Evolutionary conservation across 2,329 filamentous ascomycete species (phyloP).

Genomic region (Fusarium subtropicale): DNA sequence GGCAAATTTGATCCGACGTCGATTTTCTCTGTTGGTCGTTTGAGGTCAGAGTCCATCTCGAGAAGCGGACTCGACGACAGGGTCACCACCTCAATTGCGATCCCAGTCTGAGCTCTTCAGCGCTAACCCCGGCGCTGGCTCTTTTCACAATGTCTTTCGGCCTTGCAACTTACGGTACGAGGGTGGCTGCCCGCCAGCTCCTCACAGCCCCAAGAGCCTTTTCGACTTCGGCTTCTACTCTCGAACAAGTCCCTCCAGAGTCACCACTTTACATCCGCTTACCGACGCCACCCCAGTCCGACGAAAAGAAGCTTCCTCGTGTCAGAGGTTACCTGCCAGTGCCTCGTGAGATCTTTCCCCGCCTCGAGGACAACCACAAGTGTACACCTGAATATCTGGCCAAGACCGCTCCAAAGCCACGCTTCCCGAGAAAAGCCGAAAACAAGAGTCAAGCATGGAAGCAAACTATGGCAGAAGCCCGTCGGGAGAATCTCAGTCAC

Average conservation of each 20-base stretch:
- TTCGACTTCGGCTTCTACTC: conserved; percentile 52
- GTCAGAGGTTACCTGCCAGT: conserved; percentile 85
- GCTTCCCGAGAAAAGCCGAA: conserved; percentile 53
- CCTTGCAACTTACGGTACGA: conserved; percentile 42
- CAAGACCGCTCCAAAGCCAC: conserved; percentile 67
- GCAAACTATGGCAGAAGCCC: conserved; percentile 75
- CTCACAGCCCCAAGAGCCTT: conserved; percentile 48
- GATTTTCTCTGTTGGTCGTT: conserved; percentile 42
- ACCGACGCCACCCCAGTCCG: conserved; percentile 79
- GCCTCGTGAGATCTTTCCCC: conserved; percentile 82
- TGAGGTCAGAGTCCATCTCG: not conserved
- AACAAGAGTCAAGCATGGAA: conserved; percentile 70
- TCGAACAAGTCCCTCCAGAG: conserved; percentile 78
- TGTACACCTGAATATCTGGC: conserved; percentile 69
- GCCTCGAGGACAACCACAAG: conserved; percentile 69
- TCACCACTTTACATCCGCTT: conserved; percentile 89
- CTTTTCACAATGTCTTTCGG: conserved; percentile 47
- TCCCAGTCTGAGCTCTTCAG: conserved; percentile 17
- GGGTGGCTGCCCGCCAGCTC: conserved; percentile 46
- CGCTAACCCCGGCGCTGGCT: conserved; percentile 20
- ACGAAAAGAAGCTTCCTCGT: conserved; percentile 58
- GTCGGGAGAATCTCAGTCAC: conserved; percentile 77
- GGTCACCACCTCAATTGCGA: conserved; percentile 39
- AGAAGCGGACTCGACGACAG: conserved; percentile 30
- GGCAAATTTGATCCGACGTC: conserved; percentile 37